A percentile compares a stretch with the other conserved stretches of the same genome.
phyloP scores from a whole-genome alignment of 306 rosid genomes.

The Acmispon strigosus region DNA sequence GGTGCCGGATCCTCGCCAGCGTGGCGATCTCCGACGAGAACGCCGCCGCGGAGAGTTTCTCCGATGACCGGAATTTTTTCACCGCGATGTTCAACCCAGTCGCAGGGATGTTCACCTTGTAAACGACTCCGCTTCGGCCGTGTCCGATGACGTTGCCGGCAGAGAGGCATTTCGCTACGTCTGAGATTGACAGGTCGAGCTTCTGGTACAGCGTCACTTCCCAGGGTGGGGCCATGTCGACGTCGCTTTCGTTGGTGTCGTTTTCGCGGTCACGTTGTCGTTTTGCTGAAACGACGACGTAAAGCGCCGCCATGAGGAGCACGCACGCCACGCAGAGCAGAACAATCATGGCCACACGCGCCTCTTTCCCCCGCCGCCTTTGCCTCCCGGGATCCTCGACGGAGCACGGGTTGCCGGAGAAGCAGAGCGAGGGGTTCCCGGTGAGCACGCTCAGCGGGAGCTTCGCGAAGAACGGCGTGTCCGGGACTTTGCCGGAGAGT shows the following conservation, averaged over 20 bases:
- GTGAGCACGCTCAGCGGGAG: constrained; percentile 67
- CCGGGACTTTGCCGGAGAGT: constrained; percentile 72
- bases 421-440: constrained; percentile 69
- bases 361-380: constrained; percentile 36
- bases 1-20: constrained; percentile 74
- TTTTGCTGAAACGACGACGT: constrained; percentile 46
- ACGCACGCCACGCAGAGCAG: constrained; percentile 63
- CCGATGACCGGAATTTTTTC: constrained; percentile 47
- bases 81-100: constrained; percentile 60
- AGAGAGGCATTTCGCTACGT: constrained; percentile 54
- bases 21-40: constrained; percentile 87
- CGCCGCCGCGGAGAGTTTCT: constrained; percentile 63
- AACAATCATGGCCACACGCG: constrained; percentile 77
- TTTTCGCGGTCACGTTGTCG: constrained; percentile 33
- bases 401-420: constrained; percentile 46
- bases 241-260: constrained; percentile 50
- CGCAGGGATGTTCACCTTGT: constrained; percentile 36
- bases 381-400: neutral
- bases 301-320: constrained; percentile 66
- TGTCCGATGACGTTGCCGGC: constrained; percentile 60
- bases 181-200: constrained; percentile 68
- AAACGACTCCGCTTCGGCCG: constrained; percentile 87
- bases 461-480: constrained; percentile 72
- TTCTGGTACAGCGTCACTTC: constrained; percentile 90
- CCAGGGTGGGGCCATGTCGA: constrained; percentile 84